These are phyloP conservation scores for Starmerella geochares DNA, from an alignment of 805 yeast species.

Conservation along the genomic window DNA sequence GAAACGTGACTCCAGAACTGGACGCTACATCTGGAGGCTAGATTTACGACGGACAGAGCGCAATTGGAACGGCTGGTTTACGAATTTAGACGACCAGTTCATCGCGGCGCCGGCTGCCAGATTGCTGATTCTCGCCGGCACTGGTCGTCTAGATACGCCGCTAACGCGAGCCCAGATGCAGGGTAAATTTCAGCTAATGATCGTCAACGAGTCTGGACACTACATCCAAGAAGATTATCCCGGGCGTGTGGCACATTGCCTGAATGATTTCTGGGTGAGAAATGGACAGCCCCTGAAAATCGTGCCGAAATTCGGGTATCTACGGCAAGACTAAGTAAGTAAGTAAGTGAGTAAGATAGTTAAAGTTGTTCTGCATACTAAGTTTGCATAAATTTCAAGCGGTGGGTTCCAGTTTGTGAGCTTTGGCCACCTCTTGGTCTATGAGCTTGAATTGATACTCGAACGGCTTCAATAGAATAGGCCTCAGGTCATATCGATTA, in stretches of 20 bases:
- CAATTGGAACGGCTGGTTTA: conserved; percentile 79
- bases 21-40: conserved; percentile 47
- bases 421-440: conserved; percentile 50
- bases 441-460: conserved; percentile 84
- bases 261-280: conserved; percentile 32
- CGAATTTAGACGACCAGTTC: conserved; percentile 48
- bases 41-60: conserved; percentile 51
- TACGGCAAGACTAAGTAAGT: conserved; percentile 21
- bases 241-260: conserved; percentile 49
- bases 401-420: background rate
- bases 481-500: conserved; percentile 89
- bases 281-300: conserved; percentile 27
- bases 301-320: conserved; percentile 31
- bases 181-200: conserved; percentile 80
- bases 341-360: too few species aligned
- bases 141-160: conserved; percentile 75
- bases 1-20: conserved; percentile 25
- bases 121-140: conserved; percentile 72
- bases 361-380: too few species aligned
- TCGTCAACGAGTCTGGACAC: conserved; percentile 76
- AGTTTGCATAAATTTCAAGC: too few species aligned
- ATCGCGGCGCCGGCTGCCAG: conserved; percentile 48
- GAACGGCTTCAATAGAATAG: conserved; percentile 89
- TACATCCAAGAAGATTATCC: conserved; percentile 93
- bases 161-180: conserved; percentile 96